Percentiles rank a stretch among this genome's conserved stretches.
These are phyloP conservation scores for Talaromyces sp. DNA, from an alignment of 2,329 filamentous ascomycete genomes.

Conservation along the genomic window DNA sequence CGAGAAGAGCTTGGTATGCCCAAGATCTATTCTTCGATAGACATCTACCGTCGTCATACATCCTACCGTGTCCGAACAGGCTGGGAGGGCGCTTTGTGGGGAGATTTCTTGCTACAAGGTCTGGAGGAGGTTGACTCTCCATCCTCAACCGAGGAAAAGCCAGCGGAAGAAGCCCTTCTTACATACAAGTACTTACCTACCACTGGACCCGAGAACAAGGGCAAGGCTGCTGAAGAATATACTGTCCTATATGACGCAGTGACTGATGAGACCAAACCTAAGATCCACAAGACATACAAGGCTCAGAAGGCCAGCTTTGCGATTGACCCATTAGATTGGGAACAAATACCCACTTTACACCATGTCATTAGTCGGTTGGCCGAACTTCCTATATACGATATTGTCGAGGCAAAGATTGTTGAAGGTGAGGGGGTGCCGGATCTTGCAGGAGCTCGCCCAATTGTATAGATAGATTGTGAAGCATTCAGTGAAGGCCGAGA, in stretches of 20 bases:
- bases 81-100: slow-evolving; percentile 45
- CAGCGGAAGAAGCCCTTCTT: slow-evolving; percentile 42
- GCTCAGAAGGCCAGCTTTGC: slow-evolving; percentile 45
- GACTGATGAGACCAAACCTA: not conserved
- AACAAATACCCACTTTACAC: slow-evolving; percentile 58
- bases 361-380: slow-evolving; percentile 53
- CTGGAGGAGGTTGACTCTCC: slow-evolving; percentile 29
- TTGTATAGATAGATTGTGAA: not conserved
- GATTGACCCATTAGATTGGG: slow-evolving; percentile 52
- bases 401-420: slow-evolving; percentile 56
- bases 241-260: slow-evolving; percentile 40
- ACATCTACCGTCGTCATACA: slow-evolving; percentile 38
- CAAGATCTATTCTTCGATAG: slow-evolving; percentile 55
- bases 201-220: slow-evolving; percentile 48
- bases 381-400: slow-evolving; percentile 56
- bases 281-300: slow-evolving; percentile 31
- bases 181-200: slow-evolving; percentile 58
- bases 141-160: slow-evolving; percentile 27
- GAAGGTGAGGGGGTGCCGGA: slow-evolving; percentile 52
- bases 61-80: slow-evolving; percentile 41
- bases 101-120: slow-evolving; percentile 36
- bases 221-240: slow-evolving; percentile 55
- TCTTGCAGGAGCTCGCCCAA: slow-evolving; percentile 28
- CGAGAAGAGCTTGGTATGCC: slow-evolving; percentile 62
- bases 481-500: not conserved